Percentiles rank a stretch among this genome's conserved stretches.
phyloP scores from a whole-genome alignment of 2,329 filamentous ascomycete genomes.

The Alternaria triticina region DNA sequence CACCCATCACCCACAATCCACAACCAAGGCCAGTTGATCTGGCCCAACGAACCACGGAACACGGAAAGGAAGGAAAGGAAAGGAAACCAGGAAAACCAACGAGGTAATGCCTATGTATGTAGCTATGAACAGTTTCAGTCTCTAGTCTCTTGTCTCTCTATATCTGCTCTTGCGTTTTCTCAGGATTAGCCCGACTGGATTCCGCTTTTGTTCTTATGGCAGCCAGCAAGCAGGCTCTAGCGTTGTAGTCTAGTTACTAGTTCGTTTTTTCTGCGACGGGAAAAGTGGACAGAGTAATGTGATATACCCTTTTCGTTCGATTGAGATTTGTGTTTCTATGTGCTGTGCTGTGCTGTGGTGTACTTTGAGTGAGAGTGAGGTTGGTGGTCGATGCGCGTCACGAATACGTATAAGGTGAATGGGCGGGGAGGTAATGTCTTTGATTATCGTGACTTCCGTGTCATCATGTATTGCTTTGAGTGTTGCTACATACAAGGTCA shows the following conservation, averaged over 20 bases:
- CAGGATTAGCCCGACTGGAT: background rate
- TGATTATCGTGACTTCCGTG: background rate
- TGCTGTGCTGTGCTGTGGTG: background rate
- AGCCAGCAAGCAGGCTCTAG: background rate
- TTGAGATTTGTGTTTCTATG: background rate
- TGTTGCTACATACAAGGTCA: background rate
- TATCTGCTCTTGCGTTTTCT: background rate
- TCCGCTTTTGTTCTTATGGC: slow-evolving; percentile 1
- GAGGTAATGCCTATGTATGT: slow-evolving; percentile 14
- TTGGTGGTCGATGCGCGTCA: background rate
- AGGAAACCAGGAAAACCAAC: background rate
- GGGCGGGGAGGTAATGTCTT: background rate
- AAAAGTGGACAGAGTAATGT: background rate
- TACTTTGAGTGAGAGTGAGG: fast-evolving
- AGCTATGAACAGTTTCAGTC: slow-evolving; percentile 5
- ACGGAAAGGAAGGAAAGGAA: background rate
- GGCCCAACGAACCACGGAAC: background rate
- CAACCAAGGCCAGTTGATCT: background rate
- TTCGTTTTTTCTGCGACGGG: background rate
- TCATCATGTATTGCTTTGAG: background rate
- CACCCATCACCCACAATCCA: background rate
- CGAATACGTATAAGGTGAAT: background rate
- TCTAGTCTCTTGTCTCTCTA: background rate
- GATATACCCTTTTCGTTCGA: slow-evolving; percentile 15
- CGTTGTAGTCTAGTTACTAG: background rate